A percentile compares a stretch with the other conserved stretches of the same genome.
Conservation (phyloP, 1,284 basidiomycete species). For the Cutaneotrichosporon mucoides region DNA sequence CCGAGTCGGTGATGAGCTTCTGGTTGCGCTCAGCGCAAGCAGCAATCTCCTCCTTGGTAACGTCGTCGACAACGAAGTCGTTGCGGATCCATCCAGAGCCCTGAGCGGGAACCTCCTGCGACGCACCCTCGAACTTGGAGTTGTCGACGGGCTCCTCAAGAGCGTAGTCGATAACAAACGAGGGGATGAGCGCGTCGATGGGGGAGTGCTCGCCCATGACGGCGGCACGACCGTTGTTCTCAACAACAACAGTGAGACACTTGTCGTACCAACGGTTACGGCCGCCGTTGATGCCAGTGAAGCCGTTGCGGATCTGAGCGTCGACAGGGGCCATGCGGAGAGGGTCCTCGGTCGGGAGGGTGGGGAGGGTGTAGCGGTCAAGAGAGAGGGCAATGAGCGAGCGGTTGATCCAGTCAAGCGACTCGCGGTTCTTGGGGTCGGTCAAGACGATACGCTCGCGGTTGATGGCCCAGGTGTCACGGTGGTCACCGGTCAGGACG, state of each 20-base stretch:
- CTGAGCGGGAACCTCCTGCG: constrained; percentile 8
- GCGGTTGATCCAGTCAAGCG: constrained; percentile 62
- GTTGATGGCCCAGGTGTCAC: constrained; percentile 80
- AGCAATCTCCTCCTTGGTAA: constrained; percentile 58
- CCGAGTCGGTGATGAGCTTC: constrained; percentile 69
- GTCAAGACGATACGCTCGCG: constrained; percentile 65
- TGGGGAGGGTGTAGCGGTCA: constrained; percentile 52
- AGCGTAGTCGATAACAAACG: constrained; percentile 81
- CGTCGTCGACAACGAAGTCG: constrained; percentile 70
- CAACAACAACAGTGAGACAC: constrained; percentile 73
- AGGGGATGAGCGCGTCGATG: constrained; percentile 86
- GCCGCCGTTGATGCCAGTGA: constrained; percentile 63
- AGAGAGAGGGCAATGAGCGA: constrained; percentile 70
- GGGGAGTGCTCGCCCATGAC: constrained; percentile 91
- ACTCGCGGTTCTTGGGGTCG: constrained; percentile 61
- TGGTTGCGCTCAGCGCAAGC: constrained; percentile 61
- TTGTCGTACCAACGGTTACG: constrained; percentile 94
- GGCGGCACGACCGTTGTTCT: constrained; percentile 78
- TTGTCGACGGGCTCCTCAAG: constrained; percentile 62
- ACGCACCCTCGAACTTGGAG: constrained; percentile 40
- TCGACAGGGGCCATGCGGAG: constrained; percentile 58
- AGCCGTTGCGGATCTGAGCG: constrained; percentile 72
- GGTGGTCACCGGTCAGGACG: constrained; percentile 70
- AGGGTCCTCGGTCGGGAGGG: constrained; percentile 50
- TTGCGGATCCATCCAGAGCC: constrained; percentile 60